These are phyloP conservation scores for Pestalotiopsis sp. DNA, from an alignment of 2,329 filamentous ascomycete genomes.

Conservation along the genomic window DNA sequence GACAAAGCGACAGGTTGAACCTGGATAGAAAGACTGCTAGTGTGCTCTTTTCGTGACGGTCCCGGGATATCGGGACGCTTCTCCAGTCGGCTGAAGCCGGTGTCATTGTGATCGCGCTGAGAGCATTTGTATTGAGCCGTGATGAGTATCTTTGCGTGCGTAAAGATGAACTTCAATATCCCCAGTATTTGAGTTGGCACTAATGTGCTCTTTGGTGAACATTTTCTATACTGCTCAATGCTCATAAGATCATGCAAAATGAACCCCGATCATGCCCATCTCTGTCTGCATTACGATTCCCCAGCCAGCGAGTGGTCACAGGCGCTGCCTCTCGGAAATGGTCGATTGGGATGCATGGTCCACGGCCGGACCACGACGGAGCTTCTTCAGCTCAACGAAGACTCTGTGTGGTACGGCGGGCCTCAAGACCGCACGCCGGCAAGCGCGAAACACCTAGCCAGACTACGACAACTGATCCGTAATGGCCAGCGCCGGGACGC, in stretches of 20 bases:
- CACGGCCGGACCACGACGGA: conserved; percentile 46
- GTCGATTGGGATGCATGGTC: conserved; percentile 45
- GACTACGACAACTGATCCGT: conserved; percentile 42
- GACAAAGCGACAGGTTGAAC: not conserved
- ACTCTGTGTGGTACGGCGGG: conserved; percentile 50
- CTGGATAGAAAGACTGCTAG: not conserved
- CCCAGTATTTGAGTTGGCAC: not conserved
- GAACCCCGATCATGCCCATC: conserved; percentile 1
- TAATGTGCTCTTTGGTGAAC: not conserved
- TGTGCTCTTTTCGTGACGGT: not conserved
- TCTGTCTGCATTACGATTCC: conserved; percentile 4
- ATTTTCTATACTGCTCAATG: not conserved
- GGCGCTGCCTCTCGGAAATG: conserved; percentile 51
- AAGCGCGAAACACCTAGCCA: conserved; percentile 38
- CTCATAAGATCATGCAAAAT: not conserved
- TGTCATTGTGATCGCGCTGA: not conserved
- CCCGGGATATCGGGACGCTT: conserved; percentile 7
- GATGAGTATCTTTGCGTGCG: not conserved
- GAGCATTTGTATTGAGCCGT: not conserved
- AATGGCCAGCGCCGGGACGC: conserved; percentile 40
- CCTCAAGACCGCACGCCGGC: conserved; percentile 43
- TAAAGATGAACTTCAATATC: not conserved
- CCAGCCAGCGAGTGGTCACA: conserved; percentile 18
- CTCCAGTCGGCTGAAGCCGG: not conserved
- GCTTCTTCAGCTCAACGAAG: conserved; percentile 48